Conservation (phyloP, 1,284 basidiomycete species). For the Naganishia cerealis region DNA sequence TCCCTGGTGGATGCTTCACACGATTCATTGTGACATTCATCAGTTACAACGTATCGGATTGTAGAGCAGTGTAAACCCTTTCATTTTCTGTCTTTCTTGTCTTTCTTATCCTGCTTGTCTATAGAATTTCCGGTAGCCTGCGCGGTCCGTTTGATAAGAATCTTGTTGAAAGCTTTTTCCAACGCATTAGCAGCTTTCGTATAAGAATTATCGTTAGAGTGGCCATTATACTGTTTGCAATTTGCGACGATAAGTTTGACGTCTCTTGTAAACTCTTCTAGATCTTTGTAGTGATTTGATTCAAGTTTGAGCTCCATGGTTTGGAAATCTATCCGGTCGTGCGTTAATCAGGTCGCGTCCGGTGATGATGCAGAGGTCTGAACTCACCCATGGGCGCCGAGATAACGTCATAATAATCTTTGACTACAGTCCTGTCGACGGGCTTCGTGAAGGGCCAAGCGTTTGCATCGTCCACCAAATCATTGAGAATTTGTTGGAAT, state of each 20-base stretch:
- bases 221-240: constrained; percentile 84
- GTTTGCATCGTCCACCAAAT: constrained; percentile 75
- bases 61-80: too few species aligned
- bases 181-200: constrained; percentile 81
- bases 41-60: too few species aligned
- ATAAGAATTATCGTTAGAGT: constrained; percentile 68
- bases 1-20: too few species aligned
- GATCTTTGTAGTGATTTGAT: constrained; percentile 67
- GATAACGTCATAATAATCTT: constrained; percentile 89
- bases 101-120: constrained; percentile 29
- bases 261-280: constrained; percentile 78
- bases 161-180: constrained; percentile 60
- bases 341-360: constrained; percentile 27
- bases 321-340: constrained; percentile 66
- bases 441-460: constrained; percentile 70
- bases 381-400: constrained; percentile 86
- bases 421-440: constrained; percentile 78
- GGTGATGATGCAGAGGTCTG: neutral
- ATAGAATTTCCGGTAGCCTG: constrained; percentile 22
- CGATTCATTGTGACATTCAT: too few species aligned
- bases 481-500: constrained; percentile 81
- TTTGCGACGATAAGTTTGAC: constrained; percentile 86
- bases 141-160: constrained; percentile 50
- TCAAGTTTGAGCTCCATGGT: constrained; percentile 94
- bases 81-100: constrained; percentile 11